Base-by-base conservation (phyloP, 164 flowering plant genomes). In the Saururus chinensis region DNA sequence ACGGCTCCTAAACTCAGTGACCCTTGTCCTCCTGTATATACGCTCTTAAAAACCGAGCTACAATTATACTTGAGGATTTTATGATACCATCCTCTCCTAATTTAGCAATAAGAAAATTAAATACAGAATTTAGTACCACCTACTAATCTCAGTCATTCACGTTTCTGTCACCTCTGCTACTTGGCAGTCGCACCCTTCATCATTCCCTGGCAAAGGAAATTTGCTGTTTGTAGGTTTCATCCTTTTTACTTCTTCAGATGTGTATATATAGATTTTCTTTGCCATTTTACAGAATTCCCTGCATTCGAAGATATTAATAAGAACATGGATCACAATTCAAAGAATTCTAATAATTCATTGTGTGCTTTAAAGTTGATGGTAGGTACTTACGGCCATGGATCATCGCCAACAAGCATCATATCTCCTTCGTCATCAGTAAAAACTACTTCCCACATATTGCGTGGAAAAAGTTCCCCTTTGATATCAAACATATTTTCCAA, bases 361-460 rank as follows among this genome's bases (percentile, higher is more conserved):
- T 14, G 10, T 35, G 49, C 13, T 42, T 10, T 4, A 42, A 42
- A 19, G 40, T 4, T 21, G 26, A 22, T 17, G 52, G 20, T n/a
- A 19, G 49, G 40, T 40, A 56, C 59, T 73, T 73, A 76, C 98
- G 19, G 74, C 98, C 98, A 92, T 19, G 91, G 93, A 67, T 89
- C 87, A 62, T 92, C 98, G 1, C 96, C 97, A 53, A 89, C 75
- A 21, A 85, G 95, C 96, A 89, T 89, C 89, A 81, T 86, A 66
- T 92, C 98, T 26, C 92, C 96, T 75, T 92, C 98, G 60, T 86
- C 86, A 66, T 93, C 98, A 0, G 97, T 93, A 62, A 77, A 93
- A 26, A 85, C 85, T 42, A 93, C 79, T 62, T 82, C 89, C 96
- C 96, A 89, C 70, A 84, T 86, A 51, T 82, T 67, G 9, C 85